Evolutionary conservation across 2,329 filamentous ascomycete species (phyloP).

Genomic region (Calonectria pteridis): DNA sequence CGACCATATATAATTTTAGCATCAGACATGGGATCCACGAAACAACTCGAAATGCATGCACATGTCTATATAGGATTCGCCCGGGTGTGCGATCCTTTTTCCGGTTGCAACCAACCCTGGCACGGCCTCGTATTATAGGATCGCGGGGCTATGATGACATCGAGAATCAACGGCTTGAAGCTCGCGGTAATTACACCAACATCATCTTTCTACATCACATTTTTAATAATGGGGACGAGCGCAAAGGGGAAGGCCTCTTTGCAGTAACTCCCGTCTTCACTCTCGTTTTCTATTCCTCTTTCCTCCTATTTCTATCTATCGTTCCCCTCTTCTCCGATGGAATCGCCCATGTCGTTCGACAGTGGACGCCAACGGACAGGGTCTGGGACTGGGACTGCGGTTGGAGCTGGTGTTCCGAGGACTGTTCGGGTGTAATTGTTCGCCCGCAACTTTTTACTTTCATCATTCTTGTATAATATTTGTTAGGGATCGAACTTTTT

Average conservation of each 20-base stretch:
- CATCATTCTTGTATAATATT: conserved; percentile 39
- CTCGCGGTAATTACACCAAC: conserved; percentile 38
- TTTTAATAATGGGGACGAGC: conserved; percentile 42
- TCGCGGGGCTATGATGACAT: conserved; percentile 36
- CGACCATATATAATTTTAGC: conserved; percentile 31
- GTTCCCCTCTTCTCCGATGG: conserved; percentile 2
- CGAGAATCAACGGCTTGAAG: conserved; percentile 38
- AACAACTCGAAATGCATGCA: conserved; percentile 30
- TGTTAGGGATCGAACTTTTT: conserved; percentile 24
- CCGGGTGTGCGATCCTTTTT: conserved; percentile 33
- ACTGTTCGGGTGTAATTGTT: conserved; percentile 20
- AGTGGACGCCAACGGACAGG: neutral
- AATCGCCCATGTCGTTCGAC: neutral
- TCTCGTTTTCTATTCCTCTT: conserved; percentile 32
- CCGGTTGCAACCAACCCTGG: conserved; percentile 20
- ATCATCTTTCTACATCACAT: conserved; percentile 38
- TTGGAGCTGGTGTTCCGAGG: conserved; percentile 24
- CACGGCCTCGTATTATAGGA: conserved; percentile 33
- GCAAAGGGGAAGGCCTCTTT: conserved; percentile 24
- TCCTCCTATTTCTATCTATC: conserved; percentile 27
- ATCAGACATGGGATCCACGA: conserved; percentile 38
- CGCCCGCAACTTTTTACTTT: conserved; percentile 12
- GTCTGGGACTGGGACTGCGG: conserved; percentile 7
- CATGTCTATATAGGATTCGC: conserved; percentile 31
- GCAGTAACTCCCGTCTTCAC: conserved; percentile 32